Conservation (phyloP, 768 basidiomycete species). For the Tylopilus vinaceipallidus region DNA sequence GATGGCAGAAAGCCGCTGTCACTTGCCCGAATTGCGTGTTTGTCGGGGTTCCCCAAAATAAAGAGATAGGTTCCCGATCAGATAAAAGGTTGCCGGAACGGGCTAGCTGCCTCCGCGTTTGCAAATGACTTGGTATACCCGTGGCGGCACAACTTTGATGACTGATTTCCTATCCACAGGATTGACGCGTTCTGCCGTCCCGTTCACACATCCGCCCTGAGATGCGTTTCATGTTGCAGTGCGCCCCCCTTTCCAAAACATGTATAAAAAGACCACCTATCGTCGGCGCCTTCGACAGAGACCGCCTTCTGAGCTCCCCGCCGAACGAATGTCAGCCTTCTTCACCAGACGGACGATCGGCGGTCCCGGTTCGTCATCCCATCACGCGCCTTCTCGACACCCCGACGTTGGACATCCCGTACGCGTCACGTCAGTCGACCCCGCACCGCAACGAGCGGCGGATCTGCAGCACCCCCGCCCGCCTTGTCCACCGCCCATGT, state of each 20-base stretch:
- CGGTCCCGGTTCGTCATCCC: neutral
- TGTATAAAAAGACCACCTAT: neutral
- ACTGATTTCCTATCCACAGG: too few relatives aligned
- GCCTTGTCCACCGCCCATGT: neutral
- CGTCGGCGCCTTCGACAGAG: neutral
- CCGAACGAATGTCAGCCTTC: constrained; percentile 5
- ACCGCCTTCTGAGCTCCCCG: neutral
- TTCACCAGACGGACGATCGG: constrained; percentile 3
- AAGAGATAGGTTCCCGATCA: too few relatives aligned
- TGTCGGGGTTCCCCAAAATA: too few relatives aligned
- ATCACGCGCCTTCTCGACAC: neutral
- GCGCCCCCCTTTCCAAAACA: neutral
- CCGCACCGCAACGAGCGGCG: neutral
- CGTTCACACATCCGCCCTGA: neutral
- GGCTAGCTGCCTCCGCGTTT: too few relatives aligned
- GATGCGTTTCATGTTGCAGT: too few relatives aligned
- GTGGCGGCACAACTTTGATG: too few relatives aligned
- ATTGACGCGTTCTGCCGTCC: too few relatives aligned
- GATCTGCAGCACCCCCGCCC: neutral
- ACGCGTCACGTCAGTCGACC: neutral
- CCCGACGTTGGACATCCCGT: neutral
- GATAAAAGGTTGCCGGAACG: too few relatives aligned
- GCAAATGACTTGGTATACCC: too few relatives aligned
- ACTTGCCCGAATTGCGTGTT: too few relatives aligned
- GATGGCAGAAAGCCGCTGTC: too few relatives aligned